These are phyloP conservation scores for Glebionis coronaria DNA, from an alignment of 129 eudicot species.

Conservation along the genomic window DNA sequence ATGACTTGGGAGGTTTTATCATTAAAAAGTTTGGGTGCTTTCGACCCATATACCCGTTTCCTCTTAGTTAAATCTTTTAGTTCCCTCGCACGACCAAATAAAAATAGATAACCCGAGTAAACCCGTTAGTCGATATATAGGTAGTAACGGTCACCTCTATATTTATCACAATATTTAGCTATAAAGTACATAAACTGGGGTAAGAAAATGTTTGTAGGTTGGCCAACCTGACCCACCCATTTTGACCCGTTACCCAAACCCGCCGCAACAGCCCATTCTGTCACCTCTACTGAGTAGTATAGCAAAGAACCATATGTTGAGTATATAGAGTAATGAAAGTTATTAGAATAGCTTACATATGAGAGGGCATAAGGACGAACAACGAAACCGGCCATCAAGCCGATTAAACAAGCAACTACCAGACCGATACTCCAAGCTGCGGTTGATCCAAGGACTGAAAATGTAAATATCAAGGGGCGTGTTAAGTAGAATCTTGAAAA, in stretches of 20 bases:
- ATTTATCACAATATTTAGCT: too few relatives aligned
- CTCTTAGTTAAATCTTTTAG: too few relatives aligned
- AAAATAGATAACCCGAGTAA: background rate
- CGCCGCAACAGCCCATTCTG: background rate
- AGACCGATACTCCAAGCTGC: constrained; percentile 54
- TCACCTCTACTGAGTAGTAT: background rate
- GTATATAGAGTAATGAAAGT: background rate
- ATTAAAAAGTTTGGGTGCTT: background rate
- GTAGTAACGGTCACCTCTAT: background rate
- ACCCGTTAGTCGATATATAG: background rate
- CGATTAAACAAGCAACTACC: constrained; percentile 47
- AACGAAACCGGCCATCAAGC: constrained; percentile 57
- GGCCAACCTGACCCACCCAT: background rate
- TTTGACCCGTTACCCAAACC: background rate
- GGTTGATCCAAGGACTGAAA: constrained; percentile 47
- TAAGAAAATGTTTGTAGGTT: too few relatives aligned
- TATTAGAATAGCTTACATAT: constrained; percentile 48
- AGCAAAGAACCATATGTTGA: background rate
- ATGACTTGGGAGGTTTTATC: background rate
- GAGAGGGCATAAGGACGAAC: constrained; percentile 63
- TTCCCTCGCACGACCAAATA: too few relatives aligned
- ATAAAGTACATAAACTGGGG: too few relatives aligned
- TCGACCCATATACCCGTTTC: background rate
- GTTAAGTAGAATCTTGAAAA: background rate
- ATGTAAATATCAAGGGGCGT: background rate